Conservation (phyloP, 1,139 yeast genomes). For the Sugiyamaella japonica region DNA sequence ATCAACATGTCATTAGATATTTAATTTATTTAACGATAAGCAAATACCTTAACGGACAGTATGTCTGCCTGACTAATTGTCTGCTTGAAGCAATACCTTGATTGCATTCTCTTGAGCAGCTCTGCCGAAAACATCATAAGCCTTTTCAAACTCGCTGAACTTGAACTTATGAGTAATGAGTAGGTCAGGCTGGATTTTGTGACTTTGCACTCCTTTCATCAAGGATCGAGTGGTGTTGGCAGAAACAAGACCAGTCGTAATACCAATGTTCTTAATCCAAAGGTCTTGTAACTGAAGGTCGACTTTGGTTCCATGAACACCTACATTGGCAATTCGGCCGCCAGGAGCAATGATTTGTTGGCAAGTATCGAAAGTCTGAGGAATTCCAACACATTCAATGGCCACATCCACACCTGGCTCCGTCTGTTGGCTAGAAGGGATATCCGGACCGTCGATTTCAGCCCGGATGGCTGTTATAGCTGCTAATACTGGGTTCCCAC, state of each 20-base stretch:
- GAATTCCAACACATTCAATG: conserved; percentile 51
- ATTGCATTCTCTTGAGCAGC: conserved; percentile 49
- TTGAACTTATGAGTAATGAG: conserved; percentile 65
- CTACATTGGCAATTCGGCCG: conserved; percentile 50
- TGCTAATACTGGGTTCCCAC: conserved; percentile 33
- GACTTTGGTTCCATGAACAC: conserved; percentile 49
- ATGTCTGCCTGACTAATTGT: too few relatives aligned
- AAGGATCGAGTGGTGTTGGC: conserved; percentile 45
- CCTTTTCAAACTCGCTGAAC: conserved; percentile 58
- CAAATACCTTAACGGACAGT: neutral
- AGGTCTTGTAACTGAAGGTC: conserved; percentile 47
- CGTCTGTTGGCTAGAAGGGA: conserved; percentile 27
- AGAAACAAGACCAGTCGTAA: conserved; percentile 49
- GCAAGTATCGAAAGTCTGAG: conserved; percentile 49
- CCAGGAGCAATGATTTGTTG: conserved; percentile 49
- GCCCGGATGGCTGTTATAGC: conserved; percentile 36
- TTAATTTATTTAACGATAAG: neutral
- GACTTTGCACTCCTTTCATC: conserved; percentile 39
- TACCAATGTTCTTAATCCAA: conserved; percentile 49
- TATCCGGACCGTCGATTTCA: conserved; percentile 22
- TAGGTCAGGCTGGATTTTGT: conserved; percentile 44
- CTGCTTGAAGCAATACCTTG: conserved; percentile 35
- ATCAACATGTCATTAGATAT: conserved; percentile 54
- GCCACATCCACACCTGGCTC: conserved; percentile 51
- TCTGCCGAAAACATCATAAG: conserved; percentile 56